Base-by-base conservation (phyloP, 2,329 filamentous ascomycete species). In the Arthrobotrys sphaeroides region DNA sequence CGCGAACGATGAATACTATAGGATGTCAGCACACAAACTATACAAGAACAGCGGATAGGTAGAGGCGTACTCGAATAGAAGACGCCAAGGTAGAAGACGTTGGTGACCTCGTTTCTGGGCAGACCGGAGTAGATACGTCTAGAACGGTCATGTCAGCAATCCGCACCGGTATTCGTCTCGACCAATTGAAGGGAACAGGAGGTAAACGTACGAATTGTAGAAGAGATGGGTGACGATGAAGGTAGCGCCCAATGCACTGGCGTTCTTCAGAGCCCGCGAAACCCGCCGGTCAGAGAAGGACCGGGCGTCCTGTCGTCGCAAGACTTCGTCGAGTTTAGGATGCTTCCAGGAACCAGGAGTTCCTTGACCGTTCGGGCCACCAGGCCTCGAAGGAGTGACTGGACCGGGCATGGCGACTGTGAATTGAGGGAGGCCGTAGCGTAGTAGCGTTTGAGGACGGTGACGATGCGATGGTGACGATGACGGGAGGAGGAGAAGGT, bases 321-420 rank as follows among this genome's bases (percentile, higher is more conserved):
- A 12, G 40, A 77, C 65, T 40, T 77, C 73, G 22, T 77, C 73
- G 60, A 70, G 69, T 55, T 77, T 77, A 2, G 73, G 73, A 24
- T 77, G 73, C 28, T 70, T 70, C 73, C 73, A 77, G 51, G 73
- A 77, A 36, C 73, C 73, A 7, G 73, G 73, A 7, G 73, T 77
- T 24, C 65, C 73, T 16, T 64, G 65, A 33, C 59, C 45, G 18
- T 51, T 70, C 20, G 51, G 49, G n/a, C n/a, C 40, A 22, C 38
- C 60, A 16, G 62, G 7, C 26, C 72, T 55, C 16, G 64, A 75
- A 28, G 72, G 72, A 2, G 72, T 75, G 10, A 40, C 28, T 16
- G 72, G 72, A 40, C 45, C 45, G 9, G 72, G 28, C 72, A 75
- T 75, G 62, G 31, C 45, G 45, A 61, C 45, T 16, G 6, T 18